phyloP scores from a whole-genome alignment of 805 yeast species.

The Monosporozyma aerobia region DNA sequence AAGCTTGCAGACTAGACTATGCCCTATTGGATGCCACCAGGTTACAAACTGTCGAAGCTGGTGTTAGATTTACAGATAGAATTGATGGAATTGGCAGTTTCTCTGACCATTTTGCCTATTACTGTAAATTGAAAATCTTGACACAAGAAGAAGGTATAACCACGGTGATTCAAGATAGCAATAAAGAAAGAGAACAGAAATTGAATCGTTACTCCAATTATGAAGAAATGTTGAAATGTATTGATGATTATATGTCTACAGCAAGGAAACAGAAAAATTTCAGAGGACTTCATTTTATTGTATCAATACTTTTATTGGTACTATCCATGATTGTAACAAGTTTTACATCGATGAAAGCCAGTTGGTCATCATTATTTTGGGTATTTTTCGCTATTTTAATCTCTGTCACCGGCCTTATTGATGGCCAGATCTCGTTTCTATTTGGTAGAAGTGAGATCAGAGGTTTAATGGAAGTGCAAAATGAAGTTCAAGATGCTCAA shows the following conservation, averaged over 20 bases:
- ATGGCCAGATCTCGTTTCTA: constrained; percentile 68
- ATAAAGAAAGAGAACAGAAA: constrained; percentile 5
- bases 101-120: constrained; percentile 89
- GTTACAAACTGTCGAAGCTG: constrained; percentile 49
- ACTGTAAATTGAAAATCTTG: constrained; percentile 33
- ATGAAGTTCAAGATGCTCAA: constrained; percentile 46
- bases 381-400: constrained; percentile 46
- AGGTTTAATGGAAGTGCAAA: constrained; percentile 64
- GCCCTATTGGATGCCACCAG: constrained; percentile 60
- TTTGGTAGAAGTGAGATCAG: constrained; percentile 78
- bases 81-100: constrained; percentile 63
- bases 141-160: not conserved
- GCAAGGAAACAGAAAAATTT: constrained; percentile 51
- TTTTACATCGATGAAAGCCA: constrained; percentile 45
- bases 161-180: not conserved
- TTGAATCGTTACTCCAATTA: constrained; percentile 27
- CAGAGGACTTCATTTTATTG: constrained; percentile 56
- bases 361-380: constrained; percentile 63
- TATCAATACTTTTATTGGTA: constrained; percentile 43
- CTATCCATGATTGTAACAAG: constrained; percentile 47
- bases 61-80: constrained; percentile 64
- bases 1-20: constrained; percentile 86
- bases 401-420: constrained; percentile 56
- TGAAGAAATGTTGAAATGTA: constrained; percentile 39
- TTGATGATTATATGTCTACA: constrained; percentile 43